Evolutionary conservation across 768 basidiomycete genomes (phyloP).

Genomic region (Tephrocybe sp.): DNA sequence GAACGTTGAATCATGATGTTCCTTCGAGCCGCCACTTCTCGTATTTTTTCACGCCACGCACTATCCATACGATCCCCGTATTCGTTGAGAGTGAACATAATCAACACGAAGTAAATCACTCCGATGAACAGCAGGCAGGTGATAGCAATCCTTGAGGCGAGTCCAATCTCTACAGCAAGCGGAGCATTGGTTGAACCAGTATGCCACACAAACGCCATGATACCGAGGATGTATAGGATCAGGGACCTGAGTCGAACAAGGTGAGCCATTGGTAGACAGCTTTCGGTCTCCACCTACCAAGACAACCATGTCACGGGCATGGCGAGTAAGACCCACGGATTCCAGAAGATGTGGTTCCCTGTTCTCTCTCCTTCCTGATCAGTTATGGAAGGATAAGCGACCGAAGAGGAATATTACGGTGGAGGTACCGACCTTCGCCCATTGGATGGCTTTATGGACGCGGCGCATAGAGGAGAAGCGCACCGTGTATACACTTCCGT

Average conservation of each 20-base stretch:
- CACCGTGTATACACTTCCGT: conserved; percentile 74
- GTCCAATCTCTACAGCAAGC: conserved; percentile 37
- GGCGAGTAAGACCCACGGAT: conserved; percentile 60
- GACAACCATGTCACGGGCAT: conserved; percentile 70
- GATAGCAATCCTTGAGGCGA: conserved; percentile 53
- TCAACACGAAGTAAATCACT: conserved; percentile 53
- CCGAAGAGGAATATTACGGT: not conserved
- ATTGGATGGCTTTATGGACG: conserved; percentile 66
- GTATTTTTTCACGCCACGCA: conserved; percentile 4
- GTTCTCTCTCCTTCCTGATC: conserved; percentile 13
- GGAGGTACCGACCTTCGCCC: conserved; percentile 36
- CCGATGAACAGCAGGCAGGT: conserved; percentile 54
- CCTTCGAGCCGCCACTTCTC: not conserved
- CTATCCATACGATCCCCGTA: conserved; percentile 39
- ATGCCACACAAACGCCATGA: conserved; percentile 69
- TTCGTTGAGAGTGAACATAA: conserved; percentile 54
- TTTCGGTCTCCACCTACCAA: conserved; percentile 37
- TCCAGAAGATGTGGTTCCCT: conserved; percentile 35
- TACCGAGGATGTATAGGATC: conserved; percentile 57
- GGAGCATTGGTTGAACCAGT: conserved; percentile 12
- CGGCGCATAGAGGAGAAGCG: conserved; percentile 69
- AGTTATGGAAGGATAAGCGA: not conserved
- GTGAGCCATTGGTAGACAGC: not conserved
- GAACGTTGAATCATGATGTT: not conserved
- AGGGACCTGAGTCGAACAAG: conserved; percentile 46